Evolutionary conservation across 768 basidiomycete species (phyloP).

Genomic region (Austroboletus festivus): DNA sequence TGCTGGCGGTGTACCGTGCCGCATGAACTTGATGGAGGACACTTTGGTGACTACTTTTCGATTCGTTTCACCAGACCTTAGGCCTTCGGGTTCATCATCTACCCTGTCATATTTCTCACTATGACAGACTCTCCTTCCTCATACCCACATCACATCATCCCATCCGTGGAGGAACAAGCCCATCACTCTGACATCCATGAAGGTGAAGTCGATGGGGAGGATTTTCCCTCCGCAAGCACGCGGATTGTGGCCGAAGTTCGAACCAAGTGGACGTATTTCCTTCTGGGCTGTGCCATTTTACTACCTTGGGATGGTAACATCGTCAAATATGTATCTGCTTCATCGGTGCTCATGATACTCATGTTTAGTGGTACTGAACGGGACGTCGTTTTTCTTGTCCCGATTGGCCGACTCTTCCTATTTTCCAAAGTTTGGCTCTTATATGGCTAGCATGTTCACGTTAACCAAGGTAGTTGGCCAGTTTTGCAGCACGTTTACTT

Average conservation of each 20-base stretch:
- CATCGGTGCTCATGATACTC: not conserved
- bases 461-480: constrained; percentile 65
- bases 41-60: too few relatives aligned
- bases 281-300: constrained; percentile 77
- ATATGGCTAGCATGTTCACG: constrained; percentile 59
- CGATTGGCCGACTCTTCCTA: constrained; percentile 59
- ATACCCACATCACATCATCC: constrained; percentile 19
- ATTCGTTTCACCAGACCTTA: too few relatives aligned
- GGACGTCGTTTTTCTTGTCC: constrained; percentile 73
- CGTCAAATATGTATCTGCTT: not conserved
- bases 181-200: not conserved
- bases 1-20: too few relatives aligned
- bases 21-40: too few relatives aligned
- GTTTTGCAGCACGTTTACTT: constrained; percentile 64
- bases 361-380: constrained; percentile 70
- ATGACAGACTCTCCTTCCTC: not conserved
- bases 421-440: constrained; percentile 57
- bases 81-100: too few relatives aligned
- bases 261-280: constrained; percentile 60
- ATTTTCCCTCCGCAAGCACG: constrained; percentile 24
- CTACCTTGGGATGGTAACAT: constrained; percentile 82
- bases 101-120: too few relatives aligned
- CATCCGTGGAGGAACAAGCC: constrained; percentile 2
- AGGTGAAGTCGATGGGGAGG: constrained; percentile 1
- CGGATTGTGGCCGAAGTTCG: constrained; percentile 31